Evolutionary conservation across 768 basidiomycete genomes (phyloP), one percentile per base, ranked within the genome.

Genomic region (Rhodosporidiobolus sp.): DNA sequence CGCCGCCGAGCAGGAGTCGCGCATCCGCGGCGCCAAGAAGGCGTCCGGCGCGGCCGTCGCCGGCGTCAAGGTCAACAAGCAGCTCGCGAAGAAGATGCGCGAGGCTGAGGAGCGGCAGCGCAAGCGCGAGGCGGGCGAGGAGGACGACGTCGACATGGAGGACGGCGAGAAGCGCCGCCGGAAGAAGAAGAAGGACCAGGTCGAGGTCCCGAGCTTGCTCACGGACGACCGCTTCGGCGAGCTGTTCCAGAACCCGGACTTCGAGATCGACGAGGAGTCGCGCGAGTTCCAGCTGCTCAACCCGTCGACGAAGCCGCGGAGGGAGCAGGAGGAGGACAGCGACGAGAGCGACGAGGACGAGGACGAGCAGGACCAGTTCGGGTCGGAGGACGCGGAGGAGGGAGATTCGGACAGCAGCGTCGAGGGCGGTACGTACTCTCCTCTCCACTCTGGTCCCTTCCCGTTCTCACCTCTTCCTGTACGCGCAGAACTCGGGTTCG

Each of bases 221-320:
- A 87, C 83, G 56, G 96, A 99, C 81, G 87, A 89, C 66, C 89
- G 96, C 66, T 99, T 98, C 86, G 84, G 88, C 67, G 89, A 87
- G 56, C 85, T 99, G 50, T 99, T 96, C 81, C 88, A 91, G 82
- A 88, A 96, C 79, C 89, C 92, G 7, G 90, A 91, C 67, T 99
- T 92, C 81, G 86, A 89, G 78, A 90, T 99, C 75, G 95, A 98
- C 81, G 91, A 94, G 83, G 86, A 82, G 53, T 90, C 84, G 76
- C 85, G 91, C 77, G 96, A 98, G 83, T 98, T 85, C 80, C 90
- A 89, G n/a, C 81, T 98, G 75, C 87, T 97, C 79, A 94, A 98
- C 80, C 95, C 95, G 22, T 94, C 93, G 28, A 82, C 89, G 17
- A 60, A 60, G 55, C 75, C 75, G 49, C 26, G 26, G 56, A 14